phyloP scores from a whole-genome alignment of 257 asterid species.

The Cruciata laevipes region DNA sequence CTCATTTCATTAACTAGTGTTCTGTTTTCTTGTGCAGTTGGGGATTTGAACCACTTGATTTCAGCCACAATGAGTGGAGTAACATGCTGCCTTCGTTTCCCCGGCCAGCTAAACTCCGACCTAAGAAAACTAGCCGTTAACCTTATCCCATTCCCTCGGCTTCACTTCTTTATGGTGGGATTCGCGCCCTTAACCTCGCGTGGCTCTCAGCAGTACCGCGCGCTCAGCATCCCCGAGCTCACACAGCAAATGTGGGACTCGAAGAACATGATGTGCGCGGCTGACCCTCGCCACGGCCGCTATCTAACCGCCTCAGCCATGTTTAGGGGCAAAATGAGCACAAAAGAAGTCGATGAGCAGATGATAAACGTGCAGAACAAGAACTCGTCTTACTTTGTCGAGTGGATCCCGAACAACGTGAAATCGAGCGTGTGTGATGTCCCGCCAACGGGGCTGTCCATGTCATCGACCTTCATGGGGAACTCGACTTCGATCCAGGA shows the following conservation, averaged over 20 bases:
- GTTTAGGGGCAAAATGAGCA: conserved; percentile 74
- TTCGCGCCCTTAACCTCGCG: conserved; percentile 63
- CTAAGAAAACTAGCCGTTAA: conserved; percentile 67
- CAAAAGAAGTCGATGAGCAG: conserved; percentile 68
- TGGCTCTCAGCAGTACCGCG: conserved; percentile 68
- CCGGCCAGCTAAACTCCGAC: conserved; percentile 68
- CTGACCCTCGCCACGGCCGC: conserved; percentile 72
- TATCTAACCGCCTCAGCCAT: conserved; percentile 75
- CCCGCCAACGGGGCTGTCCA: conserved; percentile 61
- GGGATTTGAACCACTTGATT: conserved; percentile 67
- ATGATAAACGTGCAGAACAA: conserved; percentile 74
- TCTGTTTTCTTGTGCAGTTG: conserved; percentile 35
- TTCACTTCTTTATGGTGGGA: conserved; percentile 77
- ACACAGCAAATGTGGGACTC: conserved; percentile 84
- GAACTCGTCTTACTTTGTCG: conserved; percentile 74
- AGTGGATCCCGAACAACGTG: conserved; percentile 72
- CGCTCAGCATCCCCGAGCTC: conserved; percentile 61
- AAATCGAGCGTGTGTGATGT: conserved; percentile 75
- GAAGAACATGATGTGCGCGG: conserved; percentile 77
- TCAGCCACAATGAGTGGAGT: conserved; percentile 76
- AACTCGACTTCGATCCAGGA: conserved; percentile 70
- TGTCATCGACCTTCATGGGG: conserved; percentile 75
- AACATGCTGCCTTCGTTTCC: conserved; percentile 70
- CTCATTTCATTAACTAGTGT: not conserved
- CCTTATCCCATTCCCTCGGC: conserved; percentile 66